A percentile compares a stretch with the other conserved stretches of the same genome.
phyloP scores from a whole-genome alignment of 306 rosid genomes.

The Cicer cuneatum region DNA sequence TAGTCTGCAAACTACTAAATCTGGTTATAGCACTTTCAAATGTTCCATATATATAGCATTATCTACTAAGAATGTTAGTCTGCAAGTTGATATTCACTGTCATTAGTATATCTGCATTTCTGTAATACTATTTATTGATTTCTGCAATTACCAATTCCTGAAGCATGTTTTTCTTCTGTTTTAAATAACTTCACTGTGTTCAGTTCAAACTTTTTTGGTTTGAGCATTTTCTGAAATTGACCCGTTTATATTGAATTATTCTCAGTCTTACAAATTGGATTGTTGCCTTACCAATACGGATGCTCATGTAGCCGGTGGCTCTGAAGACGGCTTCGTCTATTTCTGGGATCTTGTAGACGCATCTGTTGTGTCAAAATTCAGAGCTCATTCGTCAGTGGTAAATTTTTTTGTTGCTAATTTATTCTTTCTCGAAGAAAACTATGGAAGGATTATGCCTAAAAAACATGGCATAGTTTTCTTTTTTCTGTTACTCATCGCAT shows the following conservation, averaged over 20 bases:
- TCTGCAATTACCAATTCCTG: slow-evolving; percentile 1
- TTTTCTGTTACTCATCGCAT: neutral
- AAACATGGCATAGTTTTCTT: slow-evolving; percentile 25
- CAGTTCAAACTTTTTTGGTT: slow-evolving; percentile 2
- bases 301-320: slow-evolving; percentile 90
- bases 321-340: slow-evolving; percentile 86
- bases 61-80: neutral
- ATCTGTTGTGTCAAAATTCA: slow-evolving; percentile 74
- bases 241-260: slow-evolving; percentile 36
- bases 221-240: slow-evolving; percentile 21
- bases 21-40: slow-evolving; percentile 28
- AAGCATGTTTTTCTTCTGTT: slow-evolving; percentile 6
- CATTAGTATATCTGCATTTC: slow-evolving; percentile 19
- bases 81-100: slow-evolving; percentile 31
- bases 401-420: neutral
- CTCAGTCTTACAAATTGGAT: slow-evolving; percentile 89
- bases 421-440: slow-evolving; percentile 25
- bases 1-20: slow-evolving; percentile 44
- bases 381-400: slow-evolving; percentile 93
- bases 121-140: neutral
- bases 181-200: slow-evolving; percentile 28
- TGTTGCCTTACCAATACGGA: slow-evolving; percentile 92
- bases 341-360: slow-evolving; percentile 98
- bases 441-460: slow-evolving; percentile 14
- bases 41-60: neutral